Percentiles rank a stretch among this genome's conserved stretches.
These are phyloP conservation scores for Lepraria neglecta DNA, from an alignment of 495 filamentous ascomycete genomes.

Conservation along the genomic window DNA sequence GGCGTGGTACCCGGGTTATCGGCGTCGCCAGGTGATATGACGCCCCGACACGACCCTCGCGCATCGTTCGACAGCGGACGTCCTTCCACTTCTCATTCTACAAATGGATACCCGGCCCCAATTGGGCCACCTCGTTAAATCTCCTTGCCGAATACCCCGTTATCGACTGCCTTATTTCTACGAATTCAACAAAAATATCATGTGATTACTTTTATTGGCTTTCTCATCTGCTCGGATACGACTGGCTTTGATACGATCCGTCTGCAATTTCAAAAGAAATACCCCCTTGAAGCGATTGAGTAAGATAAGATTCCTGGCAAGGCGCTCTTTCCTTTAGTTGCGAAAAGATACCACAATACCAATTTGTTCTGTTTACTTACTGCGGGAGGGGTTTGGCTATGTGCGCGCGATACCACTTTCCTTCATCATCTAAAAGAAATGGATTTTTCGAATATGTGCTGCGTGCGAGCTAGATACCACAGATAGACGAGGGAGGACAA, in stretches of 20 bases:
- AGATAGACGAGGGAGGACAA: constrained; percentile 13
- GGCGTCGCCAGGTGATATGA: constrained; percentile 57
- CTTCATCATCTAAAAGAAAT: background rate
- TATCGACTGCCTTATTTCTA: constrained; percentile 1
- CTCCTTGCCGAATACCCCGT: constrained; percentile 23
- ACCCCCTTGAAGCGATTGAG: constrained; percentile 22
- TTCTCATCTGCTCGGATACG: constrained; percentile 14
- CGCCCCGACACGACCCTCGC: constrained; percentile 72
- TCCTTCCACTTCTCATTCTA: constrained; percentile 89
- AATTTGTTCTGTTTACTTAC: constrained; percentile 14
- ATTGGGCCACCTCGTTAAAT: constrained; percentile 78
- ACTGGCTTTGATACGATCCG: constrained; percentile 18
- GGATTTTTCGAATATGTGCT: background rate
- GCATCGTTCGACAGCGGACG: constrained; percentile 84
- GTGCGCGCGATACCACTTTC: background rate
- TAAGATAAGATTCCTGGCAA: constrained; percentile 10
- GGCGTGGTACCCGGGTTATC: constrained; percentile 48
- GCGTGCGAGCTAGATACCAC: constrained; percentile 16
- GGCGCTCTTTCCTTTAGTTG: constrained; percentile 19
- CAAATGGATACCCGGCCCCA: constrained; percentile 88
- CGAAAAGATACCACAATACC: constrained; percentile 18
- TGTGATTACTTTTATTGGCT: constrained; percentile 6
- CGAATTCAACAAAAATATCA: background rate
- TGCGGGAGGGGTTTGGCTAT: background rate
- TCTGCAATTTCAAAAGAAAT: constrained; percentile 15